Percentiles rank a stretch among this genome's conserved stretches.
phyloP scores from a whole-genome alignment of 768 basidiomycete species.

The Leccinum ochraceum region DNA sequence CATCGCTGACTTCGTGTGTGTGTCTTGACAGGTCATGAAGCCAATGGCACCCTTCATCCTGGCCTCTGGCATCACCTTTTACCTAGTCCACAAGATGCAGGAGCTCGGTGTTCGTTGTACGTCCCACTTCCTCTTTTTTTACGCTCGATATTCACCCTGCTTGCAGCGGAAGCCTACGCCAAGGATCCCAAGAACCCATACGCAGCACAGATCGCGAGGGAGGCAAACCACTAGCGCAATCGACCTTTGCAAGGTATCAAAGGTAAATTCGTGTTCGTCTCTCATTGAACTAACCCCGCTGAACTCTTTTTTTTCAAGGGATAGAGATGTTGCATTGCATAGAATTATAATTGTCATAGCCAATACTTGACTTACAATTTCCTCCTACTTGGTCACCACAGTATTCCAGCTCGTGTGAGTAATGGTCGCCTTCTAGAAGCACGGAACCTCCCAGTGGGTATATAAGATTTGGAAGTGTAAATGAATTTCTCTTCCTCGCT shows the following conservation, averaged over 20 bases:
- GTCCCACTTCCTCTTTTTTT: constrained; percentile 32
- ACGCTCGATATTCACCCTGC: constrained; percentile 1
- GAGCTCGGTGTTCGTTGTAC: constrained; percentile 69
- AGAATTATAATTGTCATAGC: constrained; percentile 17
- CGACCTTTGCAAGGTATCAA: constrained; percentile 2
- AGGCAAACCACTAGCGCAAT: constrained; percentile 40
- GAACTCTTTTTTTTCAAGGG: not conserved
- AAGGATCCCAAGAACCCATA: constrained; percentile 85
- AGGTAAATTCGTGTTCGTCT: constrained; percentile 5
- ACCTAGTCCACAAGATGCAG: constrained; percentile 66
- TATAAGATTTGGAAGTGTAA: not conserved
- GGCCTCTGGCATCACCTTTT: constrained; percentile 64
- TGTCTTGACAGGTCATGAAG: constrained; percentile 52
- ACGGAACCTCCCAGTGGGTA: too few species aligned
- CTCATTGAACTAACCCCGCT: not conserved
- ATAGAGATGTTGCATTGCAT: constrained; percentile 20
- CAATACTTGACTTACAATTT: constrained; percentile 4
- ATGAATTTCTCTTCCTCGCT: not conserved
- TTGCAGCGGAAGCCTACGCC: constrained; percentile 61
- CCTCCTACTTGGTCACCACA: not conserved
- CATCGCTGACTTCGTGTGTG: not conserved
- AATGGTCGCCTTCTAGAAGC: not conserved
- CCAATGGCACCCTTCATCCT: constrained; percentile 83
- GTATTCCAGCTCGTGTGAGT: not conserved
- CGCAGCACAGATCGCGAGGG: constrained; percentile 72